Evolutionary conservation across 768 basidiomycete genomes (phyloP).

Genomic region (Naganishia vaughanmartiniae): DNA sequence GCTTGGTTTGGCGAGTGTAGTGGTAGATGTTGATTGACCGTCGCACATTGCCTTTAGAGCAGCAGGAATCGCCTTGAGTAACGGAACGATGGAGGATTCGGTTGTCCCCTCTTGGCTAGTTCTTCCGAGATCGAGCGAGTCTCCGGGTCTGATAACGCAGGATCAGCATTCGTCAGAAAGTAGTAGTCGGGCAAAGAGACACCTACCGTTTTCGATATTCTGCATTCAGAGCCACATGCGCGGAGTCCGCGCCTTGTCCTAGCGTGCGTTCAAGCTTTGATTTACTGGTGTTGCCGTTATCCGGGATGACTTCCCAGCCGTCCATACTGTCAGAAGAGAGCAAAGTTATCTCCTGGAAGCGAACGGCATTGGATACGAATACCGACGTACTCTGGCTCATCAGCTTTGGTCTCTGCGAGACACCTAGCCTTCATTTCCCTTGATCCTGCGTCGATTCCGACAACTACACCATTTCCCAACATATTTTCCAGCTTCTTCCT

Average conservation of each 20-base stretch:
- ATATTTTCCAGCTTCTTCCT: constrained; percentile 18
- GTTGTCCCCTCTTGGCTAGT: neutral
- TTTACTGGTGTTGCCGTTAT: neutral
- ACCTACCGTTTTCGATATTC: constrained; percentile 15
- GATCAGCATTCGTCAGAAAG: neutral
- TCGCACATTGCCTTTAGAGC: neutral
- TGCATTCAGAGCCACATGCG: constrained; percentile 6
- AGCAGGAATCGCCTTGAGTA: neutral
- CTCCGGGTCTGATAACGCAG: neutral
- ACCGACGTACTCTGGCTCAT: neutral
- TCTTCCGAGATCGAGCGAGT: neutral
- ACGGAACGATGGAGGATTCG: neutral
- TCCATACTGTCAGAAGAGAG: neutral
- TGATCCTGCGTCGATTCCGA: neutral
- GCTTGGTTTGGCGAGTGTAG: neutral
- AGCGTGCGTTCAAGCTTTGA: constrained; percentile 13
- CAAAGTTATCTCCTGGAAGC: neutral
- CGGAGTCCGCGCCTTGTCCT: constrained; percentile 9
- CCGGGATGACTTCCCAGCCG: neutral
- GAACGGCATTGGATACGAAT: no score
- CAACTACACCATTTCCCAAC: neutral
- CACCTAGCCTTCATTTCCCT: neutral
- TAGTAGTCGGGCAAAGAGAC: no score
- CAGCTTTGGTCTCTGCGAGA: neutral
- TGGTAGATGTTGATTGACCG: neutral